These are phyloP conservation scores for Remersonia thermophila DNA, from an alignment of 2,329 filamentous ascomycete genomes.

Conservation along the genomic window DNA sequence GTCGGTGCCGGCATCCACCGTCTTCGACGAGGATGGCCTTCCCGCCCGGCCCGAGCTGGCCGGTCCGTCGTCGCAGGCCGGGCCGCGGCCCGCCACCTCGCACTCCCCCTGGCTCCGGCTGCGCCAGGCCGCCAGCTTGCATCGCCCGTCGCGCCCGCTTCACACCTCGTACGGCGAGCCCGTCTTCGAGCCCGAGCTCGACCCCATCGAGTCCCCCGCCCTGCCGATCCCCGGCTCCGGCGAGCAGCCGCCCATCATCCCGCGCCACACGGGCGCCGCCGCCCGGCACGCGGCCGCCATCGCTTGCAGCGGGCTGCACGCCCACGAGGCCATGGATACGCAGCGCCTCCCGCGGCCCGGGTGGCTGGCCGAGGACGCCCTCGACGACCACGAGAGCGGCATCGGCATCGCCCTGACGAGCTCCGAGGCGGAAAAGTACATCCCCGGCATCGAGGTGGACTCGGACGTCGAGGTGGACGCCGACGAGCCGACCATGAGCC, in stretches of 20 bases:
- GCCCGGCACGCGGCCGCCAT: constrained; percentile 48
- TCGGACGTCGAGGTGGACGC: constrained; percentile 25
- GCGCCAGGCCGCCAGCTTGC: constrained; percentile 37
- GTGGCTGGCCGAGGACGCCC: constrained; percentile 35
- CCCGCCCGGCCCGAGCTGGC: constrained; percentile 16
- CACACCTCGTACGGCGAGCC: constrained; percentile 28
- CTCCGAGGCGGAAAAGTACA: constrained; percentile 24
- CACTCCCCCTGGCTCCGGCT: constrained; percentile 40
- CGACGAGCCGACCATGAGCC: constrained; percentile 4
- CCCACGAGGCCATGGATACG: constrained; percentile 14
- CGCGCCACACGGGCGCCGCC: constrained; percentile 45
- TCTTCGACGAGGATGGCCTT: constrained; percentile 21
- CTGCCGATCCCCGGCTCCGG: constrained; percentile 37
- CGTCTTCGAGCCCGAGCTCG: constrained; percentile 16
- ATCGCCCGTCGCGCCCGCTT: constrained; percentile 35
- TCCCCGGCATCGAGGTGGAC: constrained; percentile 24
- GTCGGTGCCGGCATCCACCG: constrained; percentile 25
- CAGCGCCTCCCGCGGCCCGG: constrained; percentile 27
- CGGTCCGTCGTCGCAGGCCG: constrained; percentile 15
- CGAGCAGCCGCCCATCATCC: constrained; percentile 47
- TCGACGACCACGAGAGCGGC: constrained; percentile 51
- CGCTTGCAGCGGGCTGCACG: constrained; percentile 39
- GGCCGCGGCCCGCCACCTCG: constrained; percentile 31
- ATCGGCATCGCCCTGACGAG: constrained; percentile 47
- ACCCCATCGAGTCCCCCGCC: constrained; percentile 27